Evolutionary conservation across 2,329 filamentous ascomycete species (phyloP).

Genomic region (Hymenoscyphus occultus): DNA sequence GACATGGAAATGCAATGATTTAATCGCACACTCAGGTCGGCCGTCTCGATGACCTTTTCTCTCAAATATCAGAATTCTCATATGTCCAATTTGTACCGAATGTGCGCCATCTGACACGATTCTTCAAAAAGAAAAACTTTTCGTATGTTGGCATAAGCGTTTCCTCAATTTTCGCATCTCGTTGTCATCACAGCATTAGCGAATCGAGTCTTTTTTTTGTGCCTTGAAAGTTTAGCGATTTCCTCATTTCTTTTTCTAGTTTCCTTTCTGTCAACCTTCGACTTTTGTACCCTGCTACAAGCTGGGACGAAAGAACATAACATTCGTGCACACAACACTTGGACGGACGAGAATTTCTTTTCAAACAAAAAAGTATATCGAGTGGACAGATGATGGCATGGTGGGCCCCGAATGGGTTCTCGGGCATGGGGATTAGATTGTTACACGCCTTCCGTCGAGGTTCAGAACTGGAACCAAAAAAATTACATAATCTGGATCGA

Average conservation of each 20-base stretch:
- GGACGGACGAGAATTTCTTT: not conserved
- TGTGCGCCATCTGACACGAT: conserved; percentile 16
- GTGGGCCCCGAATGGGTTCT: not conserved
- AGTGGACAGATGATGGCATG: not conserved
- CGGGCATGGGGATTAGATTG: not conserved
- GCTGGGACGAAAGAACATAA: not conserved
- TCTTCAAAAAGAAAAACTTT: conserved; percentile 20
- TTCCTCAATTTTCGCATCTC: conserved; percentile 19
- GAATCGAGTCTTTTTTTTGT: conserved; percentile 25
- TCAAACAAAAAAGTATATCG: not conserved
- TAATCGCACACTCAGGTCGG: not conserved
- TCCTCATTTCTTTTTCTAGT: conserved; percentile 21
- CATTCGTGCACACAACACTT: conserved; percentile 2
- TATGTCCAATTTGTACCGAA: conserved; percentile 33
- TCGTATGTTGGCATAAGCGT: conserved; percentile 31
- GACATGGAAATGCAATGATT: conserved; percentile 38
- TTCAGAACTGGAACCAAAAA: not conserved
- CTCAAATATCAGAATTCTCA: conserved; percentile 18
- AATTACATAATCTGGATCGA: conserved; percentile 1
- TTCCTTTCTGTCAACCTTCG: not conserved
- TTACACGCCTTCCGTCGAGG: not conserved
- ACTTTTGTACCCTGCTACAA: not conserved
- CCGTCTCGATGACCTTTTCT: conserved; percentile 6
- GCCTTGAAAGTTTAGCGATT: conserved; percentile 26
- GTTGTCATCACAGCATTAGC: conserved; percentile 28